Conservation (phyloP, 164 flowering plant genomes). For the Tetracentron sinense region DNA sequence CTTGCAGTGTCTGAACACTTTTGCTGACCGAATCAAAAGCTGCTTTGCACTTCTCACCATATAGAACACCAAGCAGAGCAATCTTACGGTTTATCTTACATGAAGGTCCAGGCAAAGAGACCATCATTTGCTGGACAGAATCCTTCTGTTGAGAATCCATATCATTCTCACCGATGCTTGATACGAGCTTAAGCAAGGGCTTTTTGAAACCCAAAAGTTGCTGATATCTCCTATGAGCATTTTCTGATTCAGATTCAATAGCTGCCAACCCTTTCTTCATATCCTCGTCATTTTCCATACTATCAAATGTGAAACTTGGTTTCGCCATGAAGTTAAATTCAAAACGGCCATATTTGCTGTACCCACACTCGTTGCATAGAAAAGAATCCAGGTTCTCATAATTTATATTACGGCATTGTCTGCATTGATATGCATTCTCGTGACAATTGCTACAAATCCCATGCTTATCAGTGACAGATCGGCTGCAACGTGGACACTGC, state of each 20-base stretch:
- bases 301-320: slow-evolving; percentile 95
- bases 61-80: slow-evolving; percentile 98
- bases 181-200: slow-evolving; percentile 90
- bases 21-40: slow-evolving; percentile 99
- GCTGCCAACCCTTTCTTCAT: slow-evolving; percentile 98
- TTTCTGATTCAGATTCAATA: slow-evolving; percentile 97
- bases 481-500: slow-evolving; percentile 98
- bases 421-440: slow-evolving; percentile 99
- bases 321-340: slow-evolving; percentile 98
- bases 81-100: slow-evolving; percentile 96
- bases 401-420: slow-evolving; percentile 98
- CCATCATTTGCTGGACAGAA: slow-evolving; percentile 99
- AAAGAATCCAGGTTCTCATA: slow-evolving; percentile 98
- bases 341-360: slow-evolving; percentile 97
- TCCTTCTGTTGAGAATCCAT: slow-evolving; percentile 98
- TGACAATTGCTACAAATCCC: slow-evolving; percentile 97
- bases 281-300: slow-evolving; percentile 98
- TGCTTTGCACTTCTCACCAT: slow-evolving; percentile 99
- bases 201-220: slow-evolving; percentile 97
- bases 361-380: slow-evolving; percentile 99
- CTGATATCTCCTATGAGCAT: slow-evolving; percentile 98
- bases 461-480: slow-evolving; percentile 95
- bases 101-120: slow-evolving; percentile 93
- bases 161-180: slow-evolving; percentile 97
- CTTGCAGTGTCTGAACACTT: slow-evolving; percentile 99